These are phyloP conservation scores for Pyronema omphalodes DNA, from an alignment of 495 filamentous ascomycete species.

Conservation along the genomic window DNA sequence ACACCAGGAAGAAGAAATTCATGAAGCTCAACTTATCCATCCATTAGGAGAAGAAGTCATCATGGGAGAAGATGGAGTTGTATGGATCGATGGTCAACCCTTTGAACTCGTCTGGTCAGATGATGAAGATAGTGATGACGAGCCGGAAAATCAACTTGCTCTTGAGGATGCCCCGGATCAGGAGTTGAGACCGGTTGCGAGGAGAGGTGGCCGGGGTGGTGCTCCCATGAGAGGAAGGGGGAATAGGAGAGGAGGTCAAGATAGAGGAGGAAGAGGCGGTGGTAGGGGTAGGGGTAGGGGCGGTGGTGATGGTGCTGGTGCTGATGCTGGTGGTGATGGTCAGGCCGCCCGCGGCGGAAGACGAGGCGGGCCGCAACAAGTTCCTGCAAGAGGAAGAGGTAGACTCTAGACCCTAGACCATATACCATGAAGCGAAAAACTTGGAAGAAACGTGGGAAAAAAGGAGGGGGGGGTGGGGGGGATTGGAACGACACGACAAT, in stretches of 20 bases:
- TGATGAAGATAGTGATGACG: slow-evolving; percentile 1
- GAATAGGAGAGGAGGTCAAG: neutral
- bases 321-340: neutral
- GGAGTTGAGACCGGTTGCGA: neutral
- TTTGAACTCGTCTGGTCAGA: slow-evolving; percentile 4
- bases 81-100: neutral
- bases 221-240: neutral
- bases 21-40: neutral
- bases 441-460: too few relatives aligned
- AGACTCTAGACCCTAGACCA: too few relatives aligned
- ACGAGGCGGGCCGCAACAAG: too few relatives aligned
- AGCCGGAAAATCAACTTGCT: slow-evolving; percentile 1
- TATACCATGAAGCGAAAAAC: too few relatives aligned
- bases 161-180: slow-evolving; percentile 12
- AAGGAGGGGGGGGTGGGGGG: too few relatives aligned
- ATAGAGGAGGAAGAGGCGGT: neutral
- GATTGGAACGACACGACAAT: too few relatives aligned
- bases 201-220: neutral
- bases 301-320: neutral
- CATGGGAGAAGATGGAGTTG: neutral
- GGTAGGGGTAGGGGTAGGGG: neutral
- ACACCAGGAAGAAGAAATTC: neutral
- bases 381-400: too few relatives aligned
- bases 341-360: too few relatives aligned
- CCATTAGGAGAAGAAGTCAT: neutral